These are phyloP conservation scores for Candida berthetii DNA, from an alignment of 805 yeast species.

Conservation along the genomic window DNA sequence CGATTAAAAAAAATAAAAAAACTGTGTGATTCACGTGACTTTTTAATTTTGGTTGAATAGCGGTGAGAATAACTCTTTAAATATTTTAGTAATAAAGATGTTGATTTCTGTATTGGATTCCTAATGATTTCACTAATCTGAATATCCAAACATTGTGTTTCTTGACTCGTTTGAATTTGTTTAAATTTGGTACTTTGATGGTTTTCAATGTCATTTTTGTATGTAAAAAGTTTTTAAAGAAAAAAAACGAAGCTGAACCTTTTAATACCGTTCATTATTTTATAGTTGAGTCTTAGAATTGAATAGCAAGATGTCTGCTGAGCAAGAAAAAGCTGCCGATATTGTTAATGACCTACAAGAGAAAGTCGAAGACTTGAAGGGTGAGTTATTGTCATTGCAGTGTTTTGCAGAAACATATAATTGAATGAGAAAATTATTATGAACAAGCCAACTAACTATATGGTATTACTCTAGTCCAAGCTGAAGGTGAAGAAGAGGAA, in stretches of 20 bases:
- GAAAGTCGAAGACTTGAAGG: conserved; percentile 1
- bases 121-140: no score
- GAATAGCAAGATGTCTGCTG: background rate
- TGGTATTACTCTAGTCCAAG: background rate
- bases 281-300: no score
- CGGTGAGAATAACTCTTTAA: no score
- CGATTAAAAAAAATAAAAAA: no score
- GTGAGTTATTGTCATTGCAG: background rate
- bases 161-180: no score
- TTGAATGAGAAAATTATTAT: background rate
- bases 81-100: no score
- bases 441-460: background rate
- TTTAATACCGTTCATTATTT: background rate
- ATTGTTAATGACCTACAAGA: background rate
- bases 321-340: background rate
- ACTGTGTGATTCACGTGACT: no score
- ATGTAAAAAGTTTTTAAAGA: background rate
- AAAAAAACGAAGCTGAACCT: background rate
- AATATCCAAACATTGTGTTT: no score
- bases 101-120: no score
- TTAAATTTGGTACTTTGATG: no score
- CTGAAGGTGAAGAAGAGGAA: conserved; percentile 16
- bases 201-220: no score
- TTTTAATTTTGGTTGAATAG: no score
- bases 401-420: background rate